Percentiles rank a stretch among this genome's conserved stretches.
Conservation (phyloP, 495 filamentous ascomycete genomes). For the Penicillium herquei region DNA sequence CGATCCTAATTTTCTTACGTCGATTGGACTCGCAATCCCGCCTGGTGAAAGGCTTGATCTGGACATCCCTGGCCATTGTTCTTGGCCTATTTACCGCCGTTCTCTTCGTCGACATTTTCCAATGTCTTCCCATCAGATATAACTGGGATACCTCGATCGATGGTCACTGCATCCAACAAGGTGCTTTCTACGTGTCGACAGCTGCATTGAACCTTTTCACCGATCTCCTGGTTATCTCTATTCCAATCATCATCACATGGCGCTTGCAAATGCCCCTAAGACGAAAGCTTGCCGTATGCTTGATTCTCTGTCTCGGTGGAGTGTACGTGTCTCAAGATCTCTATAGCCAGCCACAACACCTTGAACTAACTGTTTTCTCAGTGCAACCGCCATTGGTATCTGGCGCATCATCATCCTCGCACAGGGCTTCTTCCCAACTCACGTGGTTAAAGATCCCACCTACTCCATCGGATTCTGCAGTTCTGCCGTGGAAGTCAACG, state of each 20-base stretch:
- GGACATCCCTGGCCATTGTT: constrained; percentile 45
- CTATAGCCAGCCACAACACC: background rate
- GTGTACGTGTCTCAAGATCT: constrained; percentile 29
- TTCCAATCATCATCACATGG: constrained; percentile 49
- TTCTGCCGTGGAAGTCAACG: constrained; percentile 53
- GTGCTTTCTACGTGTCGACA: constrained; percentile 41
- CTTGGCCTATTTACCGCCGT: constrained; percentile 51
- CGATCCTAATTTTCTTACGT: constrained; percentile 50
- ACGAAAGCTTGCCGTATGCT: constrained; percentile 43
- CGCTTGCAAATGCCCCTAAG: constrained; percentile 42
- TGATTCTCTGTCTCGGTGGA: constrained; percentile 42
- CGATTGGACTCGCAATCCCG: constrained; percentile 40
- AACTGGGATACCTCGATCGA: constrained; percentile 37
- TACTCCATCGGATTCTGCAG: constrained; percentile 49
- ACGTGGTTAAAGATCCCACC: constrained; percentile 17
- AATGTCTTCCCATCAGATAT: constrained; percentile 49
- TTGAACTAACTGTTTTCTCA: constrained; percentile 16
- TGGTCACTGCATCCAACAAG: constrained; percentile 42
- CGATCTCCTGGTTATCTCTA: constrained; percentile 44
- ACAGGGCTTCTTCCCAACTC: constrained; percentile 15
- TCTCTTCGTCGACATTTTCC: constrained; percentile 58
- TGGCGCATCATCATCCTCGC: constrained; percentile 29
- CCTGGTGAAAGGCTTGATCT: constrained; percentile 39
- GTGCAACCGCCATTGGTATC: constrained; percentile 50
- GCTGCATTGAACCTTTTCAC: constrained; percentile 46